Evolutionary conservation across 1,284 basidiomycete species (phyloP).

Genomic region (Vanrija humicola): DNA sequence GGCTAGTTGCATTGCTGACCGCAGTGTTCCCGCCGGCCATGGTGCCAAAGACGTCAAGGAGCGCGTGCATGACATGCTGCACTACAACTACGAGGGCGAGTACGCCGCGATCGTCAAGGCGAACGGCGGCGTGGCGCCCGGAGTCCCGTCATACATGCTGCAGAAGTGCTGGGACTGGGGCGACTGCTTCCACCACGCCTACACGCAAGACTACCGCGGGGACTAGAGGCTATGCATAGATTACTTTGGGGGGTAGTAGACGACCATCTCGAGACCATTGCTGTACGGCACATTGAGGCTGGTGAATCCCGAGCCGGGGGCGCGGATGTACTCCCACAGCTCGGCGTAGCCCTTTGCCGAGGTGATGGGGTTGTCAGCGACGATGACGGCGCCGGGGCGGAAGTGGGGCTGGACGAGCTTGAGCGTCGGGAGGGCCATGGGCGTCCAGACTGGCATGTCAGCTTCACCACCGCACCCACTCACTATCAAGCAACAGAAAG

Average conservation of each 20-base stretch:
- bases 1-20: no score
- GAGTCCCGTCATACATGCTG: not conserved
- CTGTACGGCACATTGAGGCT: slow-evolving; percentile 20
- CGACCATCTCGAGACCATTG: slow-evolving; percentile 25
- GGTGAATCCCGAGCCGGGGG: not conserved
- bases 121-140: not conserved
- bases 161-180: not conserved
- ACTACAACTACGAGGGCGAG: not conserved
- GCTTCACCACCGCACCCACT: slow-evolving; percentile 5
- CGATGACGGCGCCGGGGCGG: slow-evolving; percentile 19
- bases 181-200: not conserved
- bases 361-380: slow-evolving; percentile 20
- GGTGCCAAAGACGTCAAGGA: not conserved
- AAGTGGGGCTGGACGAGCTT: slow-evolving; percentile 22
- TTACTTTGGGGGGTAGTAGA: slow-evolving; percentile 11
- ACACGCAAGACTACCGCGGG: not conserved
- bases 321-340: slow-evolving; percentile 11
- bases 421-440: slow-evolving; percentile 25
- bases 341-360: slow-evolving; percentile 22
- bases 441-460: slow-evolving; percentile 26
- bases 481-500: slow-evolving; percentile 32
- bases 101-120: not conserved
- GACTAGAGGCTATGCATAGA: no score
- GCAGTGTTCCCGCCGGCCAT: not conserved
- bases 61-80: not conserved